Evolutionary conservation across 495 filamentous ascomycete species (phyloP), one percentile per base, ranked within the genome.

Genomic region (Penicillium silybi): DNA sequence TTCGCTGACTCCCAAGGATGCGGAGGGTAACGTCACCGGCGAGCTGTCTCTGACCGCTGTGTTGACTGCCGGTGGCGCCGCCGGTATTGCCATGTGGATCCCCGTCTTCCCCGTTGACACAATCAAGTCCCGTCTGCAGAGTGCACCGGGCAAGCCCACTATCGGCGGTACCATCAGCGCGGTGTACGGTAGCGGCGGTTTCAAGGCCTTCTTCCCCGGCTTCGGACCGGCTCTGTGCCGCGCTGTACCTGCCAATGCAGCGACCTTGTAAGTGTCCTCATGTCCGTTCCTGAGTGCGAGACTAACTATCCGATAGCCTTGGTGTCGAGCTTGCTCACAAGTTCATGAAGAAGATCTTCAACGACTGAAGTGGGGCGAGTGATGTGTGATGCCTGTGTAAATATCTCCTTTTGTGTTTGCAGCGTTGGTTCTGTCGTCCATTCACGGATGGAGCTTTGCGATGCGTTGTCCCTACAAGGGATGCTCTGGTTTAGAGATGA

Each of bases 81-180:
- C 93, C 0, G 93, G 93, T 61, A 84, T 99, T 42, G 91, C 93
- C 19, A 99, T 99, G 95, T 99, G 93, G 93, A 89, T 97, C 53
- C 90, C 95, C 20, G 91, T 99, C 17, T 99, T 99, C 80, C 93
- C 93, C 5, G 78, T 99, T 47, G 93, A 99, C 63, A 99, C 93
- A 0, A 84, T 99, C 69, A 99, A 99, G 81, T 89, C 84, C 49
- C 77, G 92, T 45, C 68, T 99, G 67, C 93, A 99, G 80, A 93
- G 89, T 38, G 89, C 89, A 20, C 88, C 93, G 54, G 92, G 92
- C 16, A 85, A 85, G 52, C 86, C 90, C 20, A 92, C 88, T 1
- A 86, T 99, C 34, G 79, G 85, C 1, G 85, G 89, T 1, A 87
- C 90, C 2, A 80, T 97, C 39, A 78, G 79, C 55, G 79, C 89